Base-by-base conservation (phyloP, 164 flowering plant genomes). In the Umbellularia californica region DNA sequence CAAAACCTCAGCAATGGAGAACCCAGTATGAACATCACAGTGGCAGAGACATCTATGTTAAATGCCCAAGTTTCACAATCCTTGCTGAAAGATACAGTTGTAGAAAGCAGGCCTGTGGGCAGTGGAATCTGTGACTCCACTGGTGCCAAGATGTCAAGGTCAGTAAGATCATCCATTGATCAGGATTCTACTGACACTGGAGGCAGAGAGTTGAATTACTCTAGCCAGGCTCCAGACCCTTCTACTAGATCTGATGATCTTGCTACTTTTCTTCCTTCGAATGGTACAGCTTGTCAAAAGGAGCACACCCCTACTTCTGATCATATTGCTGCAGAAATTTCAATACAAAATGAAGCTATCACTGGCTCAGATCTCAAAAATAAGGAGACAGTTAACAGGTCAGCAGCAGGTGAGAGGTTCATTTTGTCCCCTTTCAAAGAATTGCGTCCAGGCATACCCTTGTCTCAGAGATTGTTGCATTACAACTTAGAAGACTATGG, bases 401-500 rank as follows among this genome's bases (percentile, higher is more conserved):
- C 64, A 58, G 27, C 75, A 50, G 11, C 22, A n/a, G 72, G 70
- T 35, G 71, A 73, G 19, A 13, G 24, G 3, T 65, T 62, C 41
- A n/a, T 62, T 20, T 23, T 69, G 50, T 74, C 77, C 50, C 33
- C 12, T 19, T 35, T 41, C 33, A 66, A 62, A 35, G 75, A 67
- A 51, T 35, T 2, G 15, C 27, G 35, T 67, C 58, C 27, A 19
- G 27, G 24, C 35, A 33, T 35, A 2, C 23, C 23, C 22, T 10
- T 33, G 1, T 77, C 79, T 58, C 70, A 67, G 12, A 33, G 24
- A 63, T 80, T 85, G n/a, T 65, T 72, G 2, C 23, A 64, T 25
- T 69, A 70, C 33, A 77, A 70, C 78, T 69, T 80, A 14, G 86
- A 81, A 51, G 78, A 83, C 58, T 75, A 84, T 25, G 78, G 82